A percentile compares a stretch with the other conserved stretches of the same genome.
Conservation (phyloP, 805 yeast species). For the Wickerhamiella sorbophila region DNA sequence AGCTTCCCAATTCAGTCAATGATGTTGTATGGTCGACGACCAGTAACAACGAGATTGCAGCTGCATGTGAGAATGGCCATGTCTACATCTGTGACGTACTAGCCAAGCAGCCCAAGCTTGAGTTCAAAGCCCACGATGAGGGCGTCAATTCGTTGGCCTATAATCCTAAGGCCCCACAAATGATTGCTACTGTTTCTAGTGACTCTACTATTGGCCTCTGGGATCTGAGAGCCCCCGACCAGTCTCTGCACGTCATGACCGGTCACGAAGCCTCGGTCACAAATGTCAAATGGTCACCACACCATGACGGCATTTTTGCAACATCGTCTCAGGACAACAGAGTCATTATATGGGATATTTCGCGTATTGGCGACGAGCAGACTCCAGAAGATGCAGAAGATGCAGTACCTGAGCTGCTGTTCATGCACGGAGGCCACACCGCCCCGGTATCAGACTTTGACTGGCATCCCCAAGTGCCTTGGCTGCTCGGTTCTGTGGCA, state of each 20-base stretch:
- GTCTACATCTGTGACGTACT: slow-evolving; percentile 50
- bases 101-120: slow-evolving; percentile 7
- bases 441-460: slow-evolving; percentile 49
- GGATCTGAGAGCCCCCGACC: slow-evolving; percentile 49
- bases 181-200: slow-evolving; percentile 61
- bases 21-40: slow-evolving; percentile 49
- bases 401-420: slow-evolving; percentile 74
- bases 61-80: slow-evolving; percentile 55
- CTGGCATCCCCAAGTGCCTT: slow-evolving; percentile 43
- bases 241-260: slow-evolving; percentile 49
- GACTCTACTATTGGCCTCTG: slow-evolving; percentile 56
- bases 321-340: slow-evolving; percentile 55
- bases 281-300: slow-evolving; percentile 63
- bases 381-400: slow-evolving; percentile 79
- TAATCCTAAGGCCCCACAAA: slow-evolving; percentile 37
- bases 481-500: slow-evolving; percentile 48
- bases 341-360: slow-evolving; percentile 67
- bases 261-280: slow-evolving; percentile 69
- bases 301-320: slow-evolving; percentile 60
- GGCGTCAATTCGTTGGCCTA: slow-evolving; percentile 56
- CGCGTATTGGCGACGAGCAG: slow-evolving; percentile 72
- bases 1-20: slow-evolving; percentile 39
- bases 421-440: slow-evolving; percentile 83
- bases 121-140: slow-evolving; percentile 36
- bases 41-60: slow-evolving; percentile 39